Evolutionary conservation across 176 grass and related monocot genomes (phyloP).

Genomic region (Musa acuminata): DNA sequence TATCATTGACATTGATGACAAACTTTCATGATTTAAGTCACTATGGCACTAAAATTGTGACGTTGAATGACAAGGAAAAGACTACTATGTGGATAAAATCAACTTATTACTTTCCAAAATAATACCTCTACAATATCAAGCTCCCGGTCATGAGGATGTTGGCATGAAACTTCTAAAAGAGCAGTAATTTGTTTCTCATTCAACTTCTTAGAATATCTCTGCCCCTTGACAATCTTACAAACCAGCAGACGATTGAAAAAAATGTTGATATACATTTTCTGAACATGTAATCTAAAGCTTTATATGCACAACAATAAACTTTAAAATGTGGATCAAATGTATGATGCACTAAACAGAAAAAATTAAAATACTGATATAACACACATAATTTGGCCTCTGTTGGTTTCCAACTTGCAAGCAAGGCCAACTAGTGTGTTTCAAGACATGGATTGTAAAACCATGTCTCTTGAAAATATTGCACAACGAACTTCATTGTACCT

Average conservation of each 20-base stretch:
- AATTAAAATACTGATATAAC: conserved; percentile 5
- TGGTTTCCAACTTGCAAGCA: conserved; percentile 81
- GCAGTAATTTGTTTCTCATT: conserved; percentile 91
- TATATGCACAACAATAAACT: background rate
- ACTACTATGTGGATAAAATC: background rate
- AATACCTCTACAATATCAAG: conserved; percentile 63
- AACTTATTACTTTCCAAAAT: background rate
- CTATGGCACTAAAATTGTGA: background rate
- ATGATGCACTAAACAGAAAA: background rate
- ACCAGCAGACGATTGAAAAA: conserved; percentile 25
- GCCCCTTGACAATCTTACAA: conserved; percentile 90
- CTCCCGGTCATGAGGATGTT: conserved; percentile 63
- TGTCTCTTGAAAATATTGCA: conserved; percentile 98
- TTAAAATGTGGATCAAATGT: background rate
- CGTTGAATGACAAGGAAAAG: background rate
- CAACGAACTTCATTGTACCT: conserved; percentile 70
- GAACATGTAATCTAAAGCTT: background rate
- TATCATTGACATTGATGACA: too few species aligned
- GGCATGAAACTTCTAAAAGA: conserved; percentile 75
- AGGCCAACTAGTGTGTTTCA: conserved; percentile 52
- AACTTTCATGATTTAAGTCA: background rate
- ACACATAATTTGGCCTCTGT: conserved; percentile 75
- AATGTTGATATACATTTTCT: background rate
- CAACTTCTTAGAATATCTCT: conserved; percentile 80
- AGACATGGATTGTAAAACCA: conserved; percentile 53